Evolutionary conservation across 306 rosid species (phyloP).

Genomic region (Hippophae rhamnoides): DNA sequence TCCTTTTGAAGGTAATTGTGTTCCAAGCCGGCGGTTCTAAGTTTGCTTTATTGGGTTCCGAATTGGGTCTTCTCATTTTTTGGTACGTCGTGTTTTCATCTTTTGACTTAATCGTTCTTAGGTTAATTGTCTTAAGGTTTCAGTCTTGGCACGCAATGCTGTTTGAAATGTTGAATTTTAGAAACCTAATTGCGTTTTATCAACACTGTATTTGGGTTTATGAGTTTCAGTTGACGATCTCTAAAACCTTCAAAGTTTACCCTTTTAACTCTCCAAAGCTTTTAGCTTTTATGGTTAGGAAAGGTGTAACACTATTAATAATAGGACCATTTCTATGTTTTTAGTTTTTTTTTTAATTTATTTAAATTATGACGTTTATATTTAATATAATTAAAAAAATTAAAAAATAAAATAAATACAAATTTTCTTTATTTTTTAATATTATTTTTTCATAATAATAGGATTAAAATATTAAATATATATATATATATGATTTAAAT

Average conservation of each 20-base stretch:
- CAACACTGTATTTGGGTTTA: not conserved
- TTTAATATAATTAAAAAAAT: no score
- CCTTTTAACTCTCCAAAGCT: no score
- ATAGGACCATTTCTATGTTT: no score
- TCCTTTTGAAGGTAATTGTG: constrained; percentile 11
- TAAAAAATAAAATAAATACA: no score
- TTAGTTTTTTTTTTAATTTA: not conserved
- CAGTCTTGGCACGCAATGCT: constrained; percentile 3
- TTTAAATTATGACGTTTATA: no score
- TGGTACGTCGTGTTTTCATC: constrained; percentile 15
- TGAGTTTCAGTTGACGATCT: not conserved
- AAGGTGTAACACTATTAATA: no score
- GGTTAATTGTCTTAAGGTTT: not conserved
- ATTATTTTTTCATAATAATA: no score
- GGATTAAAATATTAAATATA: no score
- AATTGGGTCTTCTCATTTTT: not conserved
- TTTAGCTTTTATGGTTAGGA: no score
- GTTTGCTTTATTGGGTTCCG: not conserved
- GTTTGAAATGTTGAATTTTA: not conserved
- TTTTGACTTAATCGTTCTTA: not conserved
- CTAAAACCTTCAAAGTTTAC: no score
- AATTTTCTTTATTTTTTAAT: no score
- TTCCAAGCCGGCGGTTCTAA: constrained; percentile 11
- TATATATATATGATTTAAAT: no score
- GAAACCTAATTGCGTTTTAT: not conserved